Percentiles rank a stretch among this genome's conserved stretches.
These are phyloP conservation scores for Thalia dealbata DNA, from an alignment of 176 grass and related monocot species.

Conservation along the genomic window DNA sequence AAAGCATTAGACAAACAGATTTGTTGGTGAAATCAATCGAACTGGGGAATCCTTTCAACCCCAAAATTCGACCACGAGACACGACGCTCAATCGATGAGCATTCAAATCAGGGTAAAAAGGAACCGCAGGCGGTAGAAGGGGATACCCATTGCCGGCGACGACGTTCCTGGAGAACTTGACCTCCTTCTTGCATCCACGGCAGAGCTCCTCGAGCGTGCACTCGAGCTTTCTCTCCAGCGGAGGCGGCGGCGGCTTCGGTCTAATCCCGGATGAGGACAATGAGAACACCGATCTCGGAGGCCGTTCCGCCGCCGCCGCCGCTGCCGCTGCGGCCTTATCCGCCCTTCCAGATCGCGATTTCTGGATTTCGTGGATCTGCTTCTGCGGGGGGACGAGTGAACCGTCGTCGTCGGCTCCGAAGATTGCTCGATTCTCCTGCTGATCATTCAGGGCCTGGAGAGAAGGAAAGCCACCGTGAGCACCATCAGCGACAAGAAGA, in stretches of 20 bases:
- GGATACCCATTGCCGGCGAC: conserved; percentile 75
- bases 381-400: background rate
- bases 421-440: conserved; percentile 56
- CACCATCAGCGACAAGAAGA: background rate
- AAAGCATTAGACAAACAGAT: too few species aligned
- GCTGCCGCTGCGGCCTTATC: conserved; percentile 9
- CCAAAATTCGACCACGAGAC: background rate
- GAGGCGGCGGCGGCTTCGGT: conserved; percentile 79
- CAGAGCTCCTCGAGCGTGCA: conserved; percentile 92
- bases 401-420: background rate
- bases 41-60: background rate
- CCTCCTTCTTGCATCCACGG: conserved; percentile 80
- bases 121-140: too few species aligned
- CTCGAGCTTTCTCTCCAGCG: conserved; percentile 62
- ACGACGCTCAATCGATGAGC: too few species aligned
- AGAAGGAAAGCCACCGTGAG: background rate
- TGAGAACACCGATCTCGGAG: conserved; percentile 31
- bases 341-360: background rate
- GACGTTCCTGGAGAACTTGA: conserved; percentile 55
- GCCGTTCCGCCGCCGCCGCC: conserved; percentile 24
- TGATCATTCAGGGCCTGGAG: conserved; percentile 60
- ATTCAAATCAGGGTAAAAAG: background rate
- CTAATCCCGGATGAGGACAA: conserved; percentile 71
- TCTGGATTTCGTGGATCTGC: background rate
- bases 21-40: too few species aligned